These are phyloP conservation scores for Pseudohyphozyma bogoriensis DNA, from an alignment of 768 basidiomycete genomes.

Conservation along the genomic window DNA sequence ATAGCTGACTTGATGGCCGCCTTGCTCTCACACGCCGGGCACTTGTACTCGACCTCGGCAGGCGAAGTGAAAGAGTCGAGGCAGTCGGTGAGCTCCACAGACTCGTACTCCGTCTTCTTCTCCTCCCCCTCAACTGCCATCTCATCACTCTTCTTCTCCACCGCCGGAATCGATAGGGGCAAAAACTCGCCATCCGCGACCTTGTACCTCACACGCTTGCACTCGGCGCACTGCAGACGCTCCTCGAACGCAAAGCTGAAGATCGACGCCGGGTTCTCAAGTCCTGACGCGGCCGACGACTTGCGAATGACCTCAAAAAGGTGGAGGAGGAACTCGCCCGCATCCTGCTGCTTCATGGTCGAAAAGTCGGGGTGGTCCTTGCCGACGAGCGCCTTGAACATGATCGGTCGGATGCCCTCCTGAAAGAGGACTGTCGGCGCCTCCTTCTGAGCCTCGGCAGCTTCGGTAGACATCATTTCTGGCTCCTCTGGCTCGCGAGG, in stretches of 20 bases:
- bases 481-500: conserved; percentile 38
- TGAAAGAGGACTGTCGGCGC: conserved; percentile 57
- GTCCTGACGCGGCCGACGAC: conserved; percentile 19
- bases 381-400: conserved; percentile 82
- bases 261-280: conserved; percentile 56
- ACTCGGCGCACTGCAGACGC: conserved; percentile 67
- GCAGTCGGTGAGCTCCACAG: conserved; percentile 54
- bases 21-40: conserved; percentile 59
- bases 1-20: conserved; percentile 69
- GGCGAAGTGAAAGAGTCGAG: conserved; percentile 49
- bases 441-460: conserved; percentile 18
- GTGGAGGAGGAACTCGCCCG: conserved; percentile 85
- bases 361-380: conserved; percentile 87
- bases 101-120: conserved; percentile 51
- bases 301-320: conserved; percentile 55
- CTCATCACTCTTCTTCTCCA: conserved; percentile 40
- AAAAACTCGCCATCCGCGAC: conserved; percentile 64
- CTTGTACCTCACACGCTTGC: conserved; percentile 70
- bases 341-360: conserved; percentile 95
- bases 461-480: conserved; percentile 5
- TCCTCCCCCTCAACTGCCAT: conserved; percentile 30
- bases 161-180: conserved; percentile 68
- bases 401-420: conserved; percentile 65
- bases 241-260: conserved; percentile 82
- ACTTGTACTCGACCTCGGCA: conserved; percentile 68